Base-by-base conservation (phyloP, 1,284 basidiomycete species). In the Cutaneotrichosporon sp. region DNA sequence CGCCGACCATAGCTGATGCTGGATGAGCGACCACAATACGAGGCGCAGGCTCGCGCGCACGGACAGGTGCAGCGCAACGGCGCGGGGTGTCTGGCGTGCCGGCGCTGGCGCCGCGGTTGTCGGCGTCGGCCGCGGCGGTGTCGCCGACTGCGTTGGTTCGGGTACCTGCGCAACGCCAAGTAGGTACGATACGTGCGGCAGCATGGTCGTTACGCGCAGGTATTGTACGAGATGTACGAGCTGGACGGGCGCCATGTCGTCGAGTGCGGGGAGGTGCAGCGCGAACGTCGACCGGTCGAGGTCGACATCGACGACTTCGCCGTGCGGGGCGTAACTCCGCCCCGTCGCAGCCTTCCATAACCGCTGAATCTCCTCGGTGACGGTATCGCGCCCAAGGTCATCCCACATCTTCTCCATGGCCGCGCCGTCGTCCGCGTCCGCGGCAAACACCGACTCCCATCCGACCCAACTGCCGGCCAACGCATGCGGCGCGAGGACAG, bases 211-310 rank as follows among this genome's bases (percentile, higher is more conserved):
- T 34, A 67, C 61, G 17, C 64, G 65, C 9, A 73, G 67, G 40
- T 73, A 73, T 2, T 62, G 48, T 2, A 65, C 44, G 10, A 73
- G 58, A 39, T 70, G 69, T 35, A 52, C 22, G 14, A 68, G 60
- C 37, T 71, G 68, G 8, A 46, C n/a, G 0, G 63, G 57, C 1
- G 60, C 54, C 59, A 68, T 47, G n/a, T 57, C 48, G 15, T 33
- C 20, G 9, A 72, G 47, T 0, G 64, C 50, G 1, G 72, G 72
- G 1, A 74, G 60, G 41, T 67, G 49, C 4, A 74, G 61, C 3
- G 54, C 56, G 40, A 62, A 62, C 7, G 51, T 48, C 5, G 37
- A 37, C 17, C 46, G 56, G 54, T 72, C 56, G 21, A 72, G 46
- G 45, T 72, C 69, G 17, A 72, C 59, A 2, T 58, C 51, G 1